Evolutionary conservation across 2,329 filamentous ascomycete genomes (phyloP).

Genomic region (Sphaceloma murrayae): DNA sequence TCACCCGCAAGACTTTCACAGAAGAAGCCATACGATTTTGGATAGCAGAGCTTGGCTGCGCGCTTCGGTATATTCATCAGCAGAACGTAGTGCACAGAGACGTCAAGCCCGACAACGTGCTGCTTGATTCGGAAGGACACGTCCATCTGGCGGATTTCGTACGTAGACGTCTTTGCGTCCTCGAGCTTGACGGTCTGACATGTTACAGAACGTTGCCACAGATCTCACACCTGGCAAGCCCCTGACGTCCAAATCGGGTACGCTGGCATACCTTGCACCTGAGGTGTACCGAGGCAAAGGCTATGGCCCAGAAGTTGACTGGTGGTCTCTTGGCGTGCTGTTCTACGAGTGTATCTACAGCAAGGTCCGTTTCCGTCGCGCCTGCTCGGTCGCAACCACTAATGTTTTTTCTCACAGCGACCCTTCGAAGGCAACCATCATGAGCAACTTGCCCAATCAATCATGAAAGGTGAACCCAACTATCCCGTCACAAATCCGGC

Average conservation of each 20-base stretch:
- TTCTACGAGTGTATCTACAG: conserved; percentile 99
- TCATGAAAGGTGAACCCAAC: conserved; percentile 70
- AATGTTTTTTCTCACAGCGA: conserved; percentile 44
- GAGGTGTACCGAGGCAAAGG: conserved; percentile 89
- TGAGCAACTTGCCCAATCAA: conserved; percentile 66
- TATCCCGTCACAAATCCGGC: conserved; percentile 90
- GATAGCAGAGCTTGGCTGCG: conserved; percentile 90
- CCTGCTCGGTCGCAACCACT: neutral
- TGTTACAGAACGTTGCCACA: conserved; percentile 78
- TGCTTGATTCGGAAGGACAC: conserved; percentile 81
- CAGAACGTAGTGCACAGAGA: conserved; percentile 87
- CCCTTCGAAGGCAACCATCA: conserved; percentile 89
- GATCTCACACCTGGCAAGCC: conserved; percentile 75
- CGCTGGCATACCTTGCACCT: conserved; percentile 86
- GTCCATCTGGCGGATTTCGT: conserved; percentile 98
- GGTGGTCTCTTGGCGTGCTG: conserved; percentile 97
- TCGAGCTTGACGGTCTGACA: conserved; percentile 32
- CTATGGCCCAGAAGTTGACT: conserved; percentile 85
- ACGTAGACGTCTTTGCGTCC: conserved; percentile 29
- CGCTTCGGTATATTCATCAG: conserved; percentile 72
- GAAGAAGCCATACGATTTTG: conserved; percentile 95
- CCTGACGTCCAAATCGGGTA: conserved; percentile 92
- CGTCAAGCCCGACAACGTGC: conserved; percentile 84
- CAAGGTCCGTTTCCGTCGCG: conserved; percentile 53
- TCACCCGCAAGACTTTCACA: conserved; percentile 94